These are phyloP conservation scores for Dictyostelium firmibasis DNA, from an alignment of 78 protist species.

Conservation along the genomic window DNA sequence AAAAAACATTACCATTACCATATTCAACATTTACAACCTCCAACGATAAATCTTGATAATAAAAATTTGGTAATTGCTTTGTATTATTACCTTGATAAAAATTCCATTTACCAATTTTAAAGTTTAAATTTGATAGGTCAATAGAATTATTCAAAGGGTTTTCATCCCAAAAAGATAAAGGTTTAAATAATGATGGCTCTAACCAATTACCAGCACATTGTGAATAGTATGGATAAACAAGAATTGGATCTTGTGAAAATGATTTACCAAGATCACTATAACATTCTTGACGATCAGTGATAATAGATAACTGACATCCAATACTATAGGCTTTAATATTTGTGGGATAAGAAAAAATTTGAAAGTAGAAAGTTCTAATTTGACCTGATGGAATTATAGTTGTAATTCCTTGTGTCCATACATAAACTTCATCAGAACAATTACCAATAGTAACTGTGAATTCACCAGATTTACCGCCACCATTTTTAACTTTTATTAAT, in stretches of 20 bases:
- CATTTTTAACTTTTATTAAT: background rate
- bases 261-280: background rate
- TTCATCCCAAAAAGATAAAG: background rate
- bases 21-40: background rate
- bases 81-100: background rate
- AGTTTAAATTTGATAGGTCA: background rate
- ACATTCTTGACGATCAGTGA: background rate
- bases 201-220: slow-evolving; percentile 22
- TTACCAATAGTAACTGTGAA: background rate
- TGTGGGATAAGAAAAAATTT: background rate
- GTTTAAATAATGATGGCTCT: background rate
- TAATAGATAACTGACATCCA: background rate
- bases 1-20: background rate
- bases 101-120: background rate
- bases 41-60: background rate
- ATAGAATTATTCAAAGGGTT: background rate
- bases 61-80: background rate
- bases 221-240: background rate
- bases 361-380: background rate
- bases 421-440: background rate
- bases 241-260: background rate
- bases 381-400: background rate
- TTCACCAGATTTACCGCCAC: background rate
- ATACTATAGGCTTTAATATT: background rate
- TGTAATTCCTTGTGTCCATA: background rate